phyloP scores from a whole-genome alignment of 1,284 basidiomycete species.

The Irpex sp. region DNA sequence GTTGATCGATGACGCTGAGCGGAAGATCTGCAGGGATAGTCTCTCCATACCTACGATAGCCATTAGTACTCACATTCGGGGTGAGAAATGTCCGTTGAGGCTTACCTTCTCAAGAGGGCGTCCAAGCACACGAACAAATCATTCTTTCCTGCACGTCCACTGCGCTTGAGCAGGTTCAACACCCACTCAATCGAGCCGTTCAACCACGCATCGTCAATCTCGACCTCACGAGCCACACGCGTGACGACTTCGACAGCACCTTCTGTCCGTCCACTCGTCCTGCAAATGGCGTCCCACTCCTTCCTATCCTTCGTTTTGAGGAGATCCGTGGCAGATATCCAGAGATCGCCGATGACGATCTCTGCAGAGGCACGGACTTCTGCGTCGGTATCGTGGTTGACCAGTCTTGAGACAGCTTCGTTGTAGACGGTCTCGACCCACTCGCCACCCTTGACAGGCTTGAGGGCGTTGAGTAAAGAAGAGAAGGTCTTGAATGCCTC shows the following conservation, averaged over 20 bases:
- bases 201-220: conserved; percentile 83
- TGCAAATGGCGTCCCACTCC: conserved; percentile 88
- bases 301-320: conserved; percentile 66
- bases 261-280: conserved; percentile 78
- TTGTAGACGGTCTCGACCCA: conserved; percentile 82
- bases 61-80: conserved; percentile 1
- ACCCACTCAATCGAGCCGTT: conserved; percentile 84
- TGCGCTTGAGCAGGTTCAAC: conserved; percentile 82
- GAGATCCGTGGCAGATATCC: conserved; percentile 87
- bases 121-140: conserved; percentile 87
- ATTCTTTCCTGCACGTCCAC: conserved; percentile 82
- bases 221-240: conserved; percentile 75
- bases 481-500: conserved; percentile 89
- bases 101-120: conserved; percentile 75
- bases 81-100: conserved; percentile 13
- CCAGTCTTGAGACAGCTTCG: conserved; percentile 78
- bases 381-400: conserved; percentile 88
- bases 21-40: conserved; percentile 73
- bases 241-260: conserved; percentile 79
- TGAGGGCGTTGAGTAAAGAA: conserved; percentile 69
- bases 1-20: conserved; percentile 71
- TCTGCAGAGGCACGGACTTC: conserved; percentile 91
- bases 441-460: conserved; percentile 65
- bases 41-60: conserved; percentile 56
- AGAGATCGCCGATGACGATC: conserved; percentile 86